Evolutionary conservation across 495 filamentous ascomycete genomes (phyloP).

Genomic region (Penicillium egyptiacum): DNA sequence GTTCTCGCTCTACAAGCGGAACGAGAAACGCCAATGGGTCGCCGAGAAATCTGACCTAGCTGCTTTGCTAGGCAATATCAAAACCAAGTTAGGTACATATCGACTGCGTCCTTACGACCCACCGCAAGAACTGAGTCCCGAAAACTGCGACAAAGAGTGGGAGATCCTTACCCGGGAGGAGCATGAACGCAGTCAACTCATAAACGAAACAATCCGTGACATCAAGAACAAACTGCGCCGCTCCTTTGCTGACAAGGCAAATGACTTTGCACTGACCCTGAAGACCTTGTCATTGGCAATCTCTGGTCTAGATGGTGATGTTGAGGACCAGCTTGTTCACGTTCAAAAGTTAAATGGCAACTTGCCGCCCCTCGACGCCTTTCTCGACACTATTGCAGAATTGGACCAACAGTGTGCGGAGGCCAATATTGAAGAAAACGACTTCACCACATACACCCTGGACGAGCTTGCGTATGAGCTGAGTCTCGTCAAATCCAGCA

Average conservation of each 20-base stretch:
- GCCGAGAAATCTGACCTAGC: conserved; percentile 95
- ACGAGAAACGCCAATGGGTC: conserved; percentile 89
- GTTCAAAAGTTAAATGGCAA: conserved; percentile 77
- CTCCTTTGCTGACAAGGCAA: conserved; percentile 92
- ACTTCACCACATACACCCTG: conserved; percentile 96
- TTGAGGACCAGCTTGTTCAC: conserved; percentile 88
- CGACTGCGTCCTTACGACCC: conserved; percentile 87
- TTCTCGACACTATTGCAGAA: conserved; percentile 76
- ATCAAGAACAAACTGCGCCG: conserved; percentile 94
- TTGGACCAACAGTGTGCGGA: conserved; percentile 87
- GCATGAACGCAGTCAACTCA: conserved; percentile 81
- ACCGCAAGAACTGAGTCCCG: conserved; percentile 73
- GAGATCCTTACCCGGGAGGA: conserved; percentile 72
- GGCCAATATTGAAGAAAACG: conserved; percentile 98
- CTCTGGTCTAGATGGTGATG: conserved; percentile 90
- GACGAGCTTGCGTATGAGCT: conserved; percentile 95
- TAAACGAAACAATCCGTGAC: conserved; percentile 97
- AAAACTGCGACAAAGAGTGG: conserved; percentile 83
- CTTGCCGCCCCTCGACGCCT: conserved; percentile 82
- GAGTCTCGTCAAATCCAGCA: conserved; percentile 82
- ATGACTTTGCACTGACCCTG: conserved; percentile 91
- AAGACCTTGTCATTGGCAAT: conserved; percentile 92
- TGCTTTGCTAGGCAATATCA: conserved; percentile 94
- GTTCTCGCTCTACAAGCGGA: conserved; percentile 85
- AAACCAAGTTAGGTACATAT: conserved; percentile 96